Conservation (phyloP, 108 stramenopile species). For the Skeletonema tropicum region DNA sequence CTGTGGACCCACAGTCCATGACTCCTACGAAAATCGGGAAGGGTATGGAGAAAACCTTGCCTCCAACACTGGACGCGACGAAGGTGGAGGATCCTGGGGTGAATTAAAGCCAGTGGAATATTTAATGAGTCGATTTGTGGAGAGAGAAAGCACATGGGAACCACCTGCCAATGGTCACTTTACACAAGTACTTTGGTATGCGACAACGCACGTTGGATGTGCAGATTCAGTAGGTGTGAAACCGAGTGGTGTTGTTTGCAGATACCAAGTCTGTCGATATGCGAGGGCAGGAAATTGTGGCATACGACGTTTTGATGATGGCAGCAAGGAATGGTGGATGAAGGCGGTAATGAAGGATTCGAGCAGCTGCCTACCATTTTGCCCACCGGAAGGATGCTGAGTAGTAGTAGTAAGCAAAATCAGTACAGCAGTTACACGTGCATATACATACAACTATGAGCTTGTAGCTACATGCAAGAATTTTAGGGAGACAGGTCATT, state of each 20-base stretch:
- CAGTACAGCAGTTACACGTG: too few species aligned
- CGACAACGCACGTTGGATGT: slow-evolving; percentile 15
- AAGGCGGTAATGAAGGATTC: background rate
- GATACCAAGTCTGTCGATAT: background rate
- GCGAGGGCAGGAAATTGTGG: background rate
- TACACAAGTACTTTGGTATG: slow-evolving; percentile 18
- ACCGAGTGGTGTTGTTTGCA: background rate
- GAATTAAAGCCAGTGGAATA: background rate
- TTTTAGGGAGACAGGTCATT: too few species aligned
- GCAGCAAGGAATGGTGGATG: background rate
- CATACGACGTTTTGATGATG: background rate
- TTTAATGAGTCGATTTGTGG: slow-evolving; percentile 4
- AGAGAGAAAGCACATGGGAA: background rate
- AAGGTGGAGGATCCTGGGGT: background rate
- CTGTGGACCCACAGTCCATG: slow-evolving; percentile 1
- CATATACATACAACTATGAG: too few species aligned
- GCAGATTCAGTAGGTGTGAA: background rate
- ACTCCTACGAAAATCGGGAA: background rate
- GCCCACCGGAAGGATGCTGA: slow-evolving; percentile 5
- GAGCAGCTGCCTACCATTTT: background rate
- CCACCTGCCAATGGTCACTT: slow-evolving; percentile 9
- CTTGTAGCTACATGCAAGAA: too few species aligned
- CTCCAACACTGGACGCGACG: background rate
- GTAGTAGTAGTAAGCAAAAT: too few species aligned
- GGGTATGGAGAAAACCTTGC: slow-evolving; percentile 16